Conservation (phyloP, 208 protist species). For the Entamoeba histolytica region DNA sequence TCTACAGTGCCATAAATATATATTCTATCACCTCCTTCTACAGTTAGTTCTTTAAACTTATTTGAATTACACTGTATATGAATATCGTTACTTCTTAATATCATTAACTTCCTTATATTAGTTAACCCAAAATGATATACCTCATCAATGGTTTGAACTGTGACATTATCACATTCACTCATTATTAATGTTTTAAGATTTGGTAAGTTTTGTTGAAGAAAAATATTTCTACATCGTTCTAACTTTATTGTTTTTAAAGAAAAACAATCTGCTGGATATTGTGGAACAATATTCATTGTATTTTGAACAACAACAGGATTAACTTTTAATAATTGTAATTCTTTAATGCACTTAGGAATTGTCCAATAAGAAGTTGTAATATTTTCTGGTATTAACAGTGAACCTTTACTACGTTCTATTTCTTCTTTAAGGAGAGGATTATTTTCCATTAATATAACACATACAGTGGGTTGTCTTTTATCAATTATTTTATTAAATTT, state of each 20-base stretch:
- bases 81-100: not conserved
- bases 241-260: not conserved
- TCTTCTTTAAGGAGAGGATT: not conserved
- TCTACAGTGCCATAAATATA: not conserved
- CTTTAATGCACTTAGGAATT: not conserved
- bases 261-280: not conserved
- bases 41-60: not conserved
- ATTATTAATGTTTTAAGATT: not conserved
- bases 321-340: not conserved
- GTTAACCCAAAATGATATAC: not conserved
- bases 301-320: not conserved
- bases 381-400: not conserved
- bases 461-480: not conserved
- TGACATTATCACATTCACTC: not conserved
- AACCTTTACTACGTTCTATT: not conserved
- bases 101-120: not conserved
- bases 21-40: not conserved
- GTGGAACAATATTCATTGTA: not conserved
- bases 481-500: not conserved
- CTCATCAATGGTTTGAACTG: not conserved
- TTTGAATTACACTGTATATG: not conserved
- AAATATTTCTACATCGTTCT: not conserved
- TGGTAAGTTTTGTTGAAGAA: not conserved
- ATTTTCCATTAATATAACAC: not conserved
- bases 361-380: not conserved